Conservation (phyloP, 73 alveolate species). For the Paramecium octaurelia region DNA sequence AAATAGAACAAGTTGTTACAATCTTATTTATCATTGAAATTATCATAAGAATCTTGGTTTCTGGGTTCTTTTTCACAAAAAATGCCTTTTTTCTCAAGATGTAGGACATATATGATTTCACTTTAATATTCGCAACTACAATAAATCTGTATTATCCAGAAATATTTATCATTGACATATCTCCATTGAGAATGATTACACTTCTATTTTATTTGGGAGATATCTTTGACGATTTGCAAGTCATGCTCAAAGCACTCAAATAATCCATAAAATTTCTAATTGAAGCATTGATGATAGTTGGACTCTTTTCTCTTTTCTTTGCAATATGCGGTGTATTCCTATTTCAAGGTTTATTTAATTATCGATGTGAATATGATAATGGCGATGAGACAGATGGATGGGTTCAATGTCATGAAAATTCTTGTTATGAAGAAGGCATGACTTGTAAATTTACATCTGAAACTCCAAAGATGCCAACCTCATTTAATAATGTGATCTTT, state of each 20-base stretch:
- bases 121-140: neutral
- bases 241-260: neutral
- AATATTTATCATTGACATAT: neutral
- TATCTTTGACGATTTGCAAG: neutral
- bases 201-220: neutral
- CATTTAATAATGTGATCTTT: neutral
- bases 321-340: neutral
- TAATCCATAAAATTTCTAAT: neutral
- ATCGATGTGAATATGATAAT: neutral
- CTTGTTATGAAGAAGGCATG: neutral
- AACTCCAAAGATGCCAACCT: neutral
- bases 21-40: neutral
- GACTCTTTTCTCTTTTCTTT: neutral
- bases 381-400: neutral
- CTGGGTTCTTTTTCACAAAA: slow-evolving; percentile 19
- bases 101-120: neutral
- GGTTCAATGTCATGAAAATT: neutral
- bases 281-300: slow-evolving; percentile 4
- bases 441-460: neutral
- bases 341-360: slow-evolving; percentile 35
- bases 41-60: neutral
- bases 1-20: neutral
- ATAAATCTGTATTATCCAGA: neutral
- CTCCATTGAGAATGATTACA: slow-evolving; percentile 7
- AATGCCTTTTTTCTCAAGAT: neutral